A percentile compares a stretch with the other conserved stretches of the same genome.
Conservation (phyloP, 345 rosid species). For the Populus tremula region DNA sequence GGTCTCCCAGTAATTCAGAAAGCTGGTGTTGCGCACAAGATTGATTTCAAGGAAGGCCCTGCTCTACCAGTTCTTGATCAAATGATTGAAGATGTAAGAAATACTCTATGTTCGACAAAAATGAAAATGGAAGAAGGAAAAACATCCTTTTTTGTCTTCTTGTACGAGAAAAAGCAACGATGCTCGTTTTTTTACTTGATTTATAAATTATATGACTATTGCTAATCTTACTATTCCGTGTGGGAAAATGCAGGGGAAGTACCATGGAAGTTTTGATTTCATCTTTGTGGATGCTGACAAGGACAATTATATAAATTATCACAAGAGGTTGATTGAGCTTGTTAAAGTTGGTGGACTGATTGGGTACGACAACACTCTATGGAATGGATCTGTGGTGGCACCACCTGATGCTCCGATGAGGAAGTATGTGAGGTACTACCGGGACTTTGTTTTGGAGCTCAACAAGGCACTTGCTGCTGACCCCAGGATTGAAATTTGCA, state of each 20-base stretch:
- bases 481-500: slow-evolving; percentile 93
- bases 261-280: slow-evolving; percentile 78
- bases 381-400: slow-evolving; percentile 94
- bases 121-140: background rate
- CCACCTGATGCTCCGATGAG: slow-evolving; percentile 79
- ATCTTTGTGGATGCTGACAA: slow-evolving; percentile 97
- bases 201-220: background rate
- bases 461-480: slow-evolving; percentile 96
- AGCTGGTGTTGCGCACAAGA: slow-evolving; percentile 96
- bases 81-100: slow-evolving; percentile 75
- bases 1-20: slow-evolving; percentile 84
- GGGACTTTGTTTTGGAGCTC: slow-evolving; percentile 89
- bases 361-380: slow-evolving; percentile 95
- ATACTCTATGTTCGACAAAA: background rate
- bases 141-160: background rate
- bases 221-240: background rate
- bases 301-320: slow-evolving; percentile 92
- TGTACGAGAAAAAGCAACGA: background rate
- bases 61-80: slow-evolving; percentile 89
- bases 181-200: background rate
- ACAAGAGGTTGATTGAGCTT: slow-evolving; percentile 73
- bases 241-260: slow-evolving; percentile 49
- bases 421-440: slow-evolving; percentile 82
- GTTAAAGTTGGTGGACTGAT: slow-evolving; percentile 87
- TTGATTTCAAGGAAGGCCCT: slow-evolving; percentile 93